Percentiles rank a stretch among this genome's conserved stretches.
These are phyloP conservation scores for Lichina pygmaea DNA, from an alignment of 495 filamentous ascomycete genomes.

Conservation along the genomic window DNA sequence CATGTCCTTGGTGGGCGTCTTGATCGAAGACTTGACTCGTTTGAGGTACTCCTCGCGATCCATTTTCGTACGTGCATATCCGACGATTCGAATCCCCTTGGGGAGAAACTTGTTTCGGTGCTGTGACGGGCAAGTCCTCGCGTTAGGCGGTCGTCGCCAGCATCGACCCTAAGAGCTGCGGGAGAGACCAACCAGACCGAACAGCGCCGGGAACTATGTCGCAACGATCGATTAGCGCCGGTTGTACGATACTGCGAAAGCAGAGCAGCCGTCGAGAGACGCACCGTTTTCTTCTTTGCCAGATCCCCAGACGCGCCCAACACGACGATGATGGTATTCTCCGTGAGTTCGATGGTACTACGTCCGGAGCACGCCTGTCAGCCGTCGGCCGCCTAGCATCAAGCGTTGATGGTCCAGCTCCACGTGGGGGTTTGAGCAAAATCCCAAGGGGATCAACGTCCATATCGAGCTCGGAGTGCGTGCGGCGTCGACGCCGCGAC, in stretches of 20 bases:
- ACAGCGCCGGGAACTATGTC: slow-evolving; percentile 81
- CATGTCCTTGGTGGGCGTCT: slow-evolving; percentile 92
- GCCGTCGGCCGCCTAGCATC: neutral
- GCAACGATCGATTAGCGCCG: slow-evolving; percentile 8
- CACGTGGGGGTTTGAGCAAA: slow-evolving; percentile 1
- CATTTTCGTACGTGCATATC: slow-evolving; percentile 99
- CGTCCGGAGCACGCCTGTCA: slow-evolving; percentile 7
- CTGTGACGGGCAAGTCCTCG: slow-evolving; percentile 16
- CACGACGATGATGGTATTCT: slow-evolving; percentile 93
- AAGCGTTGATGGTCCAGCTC: slow-evolving; percentile 3
- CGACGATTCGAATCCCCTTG: slow-evolving; percentile 89
- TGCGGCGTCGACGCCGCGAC: neutral
- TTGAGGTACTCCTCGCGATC: slow-evolving; percentile 83
- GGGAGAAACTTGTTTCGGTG: slow-evolving; percentile 96
- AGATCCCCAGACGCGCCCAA: slow-evolving; percentile 93
- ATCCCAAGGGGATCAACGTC: neutral
- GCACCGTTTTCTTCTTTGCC: slow-evolving; percentile 97
- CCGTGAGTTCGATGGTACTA: slow-evolving; percentile 80
- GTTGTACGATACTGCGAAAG: no score
- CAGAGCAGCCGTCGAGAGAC: slow-evolving; percentile 10
- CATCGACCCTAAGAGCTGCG: neutral
- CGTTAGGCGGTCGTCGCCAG: neutral
- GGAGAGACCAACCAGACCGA: slow-evolving; percentile 59
- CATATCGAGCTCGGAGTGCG: neutral
- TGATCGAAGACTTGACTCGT: slow-evolving; percentile 92